phyloP scores from a whole-genome alignment of 176 grass and related monocot genomes.

The Carex pumila region DNA sequence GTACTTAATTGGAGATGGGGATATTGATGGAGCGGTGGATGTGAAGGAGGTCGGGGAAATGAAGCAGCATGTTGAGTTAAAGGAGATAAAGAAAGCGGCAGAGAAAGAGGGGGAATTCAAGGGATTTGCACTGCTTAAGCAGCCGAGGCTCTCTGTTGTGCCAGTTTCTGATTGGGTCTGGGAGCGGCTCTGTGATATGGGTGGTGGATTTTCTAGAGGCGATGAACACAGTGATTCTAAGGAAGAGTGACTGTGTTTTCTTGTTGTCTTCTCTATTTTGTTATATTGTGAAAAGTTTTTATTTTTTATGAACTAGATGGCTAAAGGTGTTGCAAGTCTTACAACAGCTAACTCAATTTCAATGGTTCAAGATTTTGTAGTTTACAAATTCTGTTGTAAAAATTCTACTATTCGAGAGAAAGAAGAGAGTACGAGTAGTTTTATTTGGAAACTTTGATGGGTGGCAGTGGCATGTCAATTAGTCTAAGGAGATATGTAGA shows the following conservation, averaged over 20 bases:
- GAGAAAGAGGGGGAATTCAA: conserved; percentile 52
- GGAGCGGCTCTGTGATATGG: conserved; percentile 65
- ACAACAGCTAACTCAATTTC: not conserved
- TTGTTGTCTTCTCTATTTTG: not conserved
- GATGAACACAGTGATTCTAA: conserved; percentile 22
- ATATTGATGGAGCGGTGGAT: conserved; percentile 55
- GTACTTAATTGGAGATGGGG: not conserved
- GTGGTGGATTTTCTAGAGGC: conserved; percentile 42
- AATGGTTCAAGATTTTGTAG: not conserved
- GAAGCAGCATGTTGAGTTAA: conserved; percentile 33
- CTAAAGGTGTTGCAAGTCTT: not conserved
- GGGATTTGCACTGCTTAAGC: conserved; percentile 59
- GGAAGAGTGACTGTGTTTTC: conserved; percentile 1
- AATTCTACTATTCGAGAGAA: not conserved
- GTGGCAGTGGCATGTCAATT: not conserved
- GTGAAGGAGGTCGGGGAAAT: conserved; percentile 52
- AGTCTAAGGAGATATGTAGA: not conserved
- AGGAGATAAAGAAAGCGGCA: conserved; percentile 55
- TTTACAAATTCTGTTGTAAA: not conserved
- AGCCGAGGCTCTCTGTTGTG: conserved; percentile 78
- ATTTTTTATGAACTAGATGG: not conserved
- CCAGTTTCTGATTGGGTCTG: conserved; percentile 50
- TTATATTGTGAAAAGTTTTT: not conserved
- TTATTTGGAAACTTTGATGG: not conserved
- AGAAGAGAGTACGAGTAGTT: not conserved